These are phyloP conservation scores for Lycium barbarum DNA, from an alignment of 257 asterid species.

Conservation along the genomic window DNA sequence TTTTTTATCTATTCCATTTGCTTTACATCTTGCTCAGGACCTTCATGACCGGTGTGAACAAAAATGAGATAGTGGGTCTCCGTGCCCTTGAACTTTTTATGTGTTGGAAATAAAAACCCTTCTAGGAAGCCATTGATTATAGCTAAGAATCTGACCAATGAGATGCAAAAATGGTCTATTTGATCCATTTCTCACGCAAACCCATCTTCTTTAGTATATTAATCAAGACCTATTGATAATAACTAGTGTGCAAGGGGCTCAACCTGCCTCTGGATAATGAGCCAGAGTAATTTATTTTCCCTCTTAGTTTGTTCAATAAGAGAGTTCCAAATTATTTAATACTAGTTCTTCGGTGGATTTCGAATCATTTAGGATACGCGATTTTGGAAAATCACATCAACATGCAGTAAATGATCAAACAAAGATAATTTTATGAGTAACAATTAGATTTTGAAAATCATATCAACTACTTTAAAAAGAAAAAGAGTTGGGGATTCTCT, in stretches of 20 bases:
- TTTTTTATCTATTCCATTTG: not conserved
- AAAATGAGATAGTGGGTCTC: not conserved
- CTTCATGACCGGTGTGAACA: not conserved
- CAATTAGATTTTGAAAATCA: not conserved
- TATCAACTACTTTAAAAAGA: not conserved
- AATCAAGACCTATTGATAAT: not conserved
- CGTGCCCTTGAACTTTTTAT: not conserved
- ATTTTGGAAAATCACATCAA: constrained; percentile 6
- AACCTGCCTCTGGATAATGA: not conserved
- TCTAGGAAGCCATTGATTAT: not conserved
- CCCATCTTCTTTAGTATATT: not conserved
- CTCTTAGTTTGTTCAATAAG: not conserved
- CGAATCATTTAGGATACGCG: not conserved
- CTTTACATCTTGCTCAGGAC: not conserved
- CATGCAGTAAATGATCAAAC: not conserved
- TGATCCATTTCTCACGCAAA: constrained; percentile 3
- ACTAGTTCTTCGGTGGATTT: not conserved
- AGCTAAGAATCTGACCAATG: not conserved
- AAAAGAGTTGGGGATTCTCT: not conserved
- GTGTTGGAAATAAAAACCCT: not conserved
- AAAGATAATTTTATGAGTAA: not conserved
- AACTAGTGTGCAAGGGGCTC: not conserved
- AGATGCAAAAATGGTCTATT: not conserved
- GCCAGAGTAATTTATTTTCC: not conserved
- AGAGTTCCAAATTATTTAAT: not conserved